Evolutionary conservation across 768 basidiomycete species (phyloP), one percentile per base, ranked within the genome.

Genomic region (Multifurca ochricompacta): DNA sequence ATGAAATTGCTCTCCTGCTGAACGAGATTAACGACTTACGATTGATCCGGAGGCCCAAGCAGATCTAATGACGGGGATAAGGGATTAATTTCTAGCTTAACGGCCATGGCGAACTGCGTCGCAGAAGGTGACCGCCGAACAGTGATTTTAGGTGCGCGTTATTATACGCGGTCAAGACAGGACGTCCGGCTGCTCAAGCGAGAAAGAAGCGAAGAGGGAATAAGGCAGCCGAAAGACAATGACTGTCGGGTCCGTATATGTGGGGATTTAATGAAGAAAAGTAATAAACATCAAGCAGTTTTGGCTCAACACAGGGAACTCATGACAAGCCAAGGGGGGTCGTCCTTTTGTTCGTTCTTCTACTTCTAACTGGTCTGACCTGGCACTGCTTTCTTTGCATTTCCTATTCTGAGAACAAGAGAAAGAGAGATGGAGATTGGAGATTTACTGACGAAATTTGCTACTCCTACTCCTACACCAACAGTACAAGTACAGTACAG

Each of bases 71-170:
- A 68, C 45, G 73, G 62, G 35, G 79, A 70, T 51, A 75, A 72
- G 0, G 88, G 84, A 28, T 79, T 69, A 56, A 91, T 83, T 48
- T 77, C 70, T 53, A 91, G 65, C 45, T 78, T 73, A 62, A 90
- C 70, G 36, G 85, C 74, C 87, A 90, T 91, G 62, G 40, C 43
- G 41, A 21, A 23, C n/a, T 40, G 6, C 3, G 39, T 30, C 18
- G 18, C 3, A 23, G 45, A 40, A 36, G 37, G 7, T 34, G n/a
- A 50, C 27, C 8, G 34, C 10, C 9, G 36, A 41, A 10, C 6
- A 37, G 16, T 21, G 1, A 13, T 14, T 31, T 18, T 35, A 36
- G 7, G 34, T 16, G 41, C 2, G 14, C n/a, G 32, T 55, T 44
- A 55, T 44, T 55, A 50, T 55, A 55, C 30, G 35, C 10, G 6